phyloP scores from a whole-genome alignment of 1,284 basidiomycete species.

The Tilletiaria anomala region DNA sequence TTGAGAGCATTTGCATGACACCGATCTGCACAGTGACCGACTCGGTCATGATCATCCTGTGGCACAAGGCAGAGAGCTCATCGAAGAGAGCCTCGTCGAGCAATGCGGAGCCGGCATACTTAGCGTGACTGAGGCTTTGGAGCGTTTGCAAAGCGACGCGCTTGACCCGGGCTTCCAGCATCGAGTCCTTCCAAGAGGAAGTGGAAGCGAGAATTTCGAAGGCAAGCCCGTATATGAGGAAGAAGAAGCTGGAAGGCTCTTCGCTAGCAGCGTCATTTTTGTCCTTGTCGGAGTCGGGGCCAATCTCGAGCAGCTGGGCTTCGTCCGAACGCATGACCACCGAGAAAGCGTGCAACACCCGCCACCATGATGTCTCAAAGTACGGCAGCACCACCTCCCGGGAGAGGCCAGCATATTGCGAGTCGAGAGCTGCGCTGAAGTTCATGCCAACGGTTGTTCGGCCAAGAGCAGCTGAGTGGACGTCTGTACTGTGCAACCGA shows the following conservation, averaged over 20 bases:
- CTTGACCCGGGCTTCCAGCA: conserved; percentile 22
- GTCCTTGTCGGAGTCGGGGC: conserved; percentile 50
- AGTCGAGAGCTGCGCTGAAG: conserved; percentile 47
- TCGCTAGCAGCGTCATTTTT: conserved; percentile 25
- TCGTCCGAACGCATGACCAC: conserved; percentile 61
- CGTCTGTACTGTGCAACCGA: conserved; percentile 47
- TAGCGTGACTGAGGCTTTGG: conserved; percentile 59
- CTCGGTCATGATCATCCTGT: conserved; percentile 79
- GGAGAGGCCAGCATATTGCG: conserved; percentile 70
- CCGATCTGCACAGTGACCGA: conserved; percentile 38
- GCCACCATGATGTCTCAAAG: conserved; percentile 57
- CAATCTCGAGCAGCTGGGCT: conserved; percentile 57
- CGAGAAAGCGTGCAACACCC: conserved; percentile 73
- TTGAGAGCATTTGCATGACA: background rate
- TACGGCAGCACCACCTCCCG: conserved; percentile 70
- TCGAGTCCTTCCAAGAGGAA: conserved; percentile 42
- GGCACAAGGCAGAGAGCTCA: conserved; percentile 74
- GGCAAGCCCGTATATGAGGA: conserved; percentile 75
- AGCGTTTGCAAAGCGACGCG: conserved; percentile 61
- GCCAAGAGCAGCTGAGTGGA: background rate
- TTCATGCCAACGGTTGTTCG: conserved; percentile 1
- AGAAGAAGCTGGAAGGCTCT: conserved; percentile 52
- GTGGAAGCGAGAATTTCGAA: conserved; percentile 71
- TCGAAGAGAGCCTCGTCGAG: conserved; percentile 65
- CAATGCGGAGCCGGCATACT: conserved; percentile 66